A percentile compares a stretch with the other conserved stretches of the same genome.
These are phyloP conservation scores for Phytophthora cryptogea DNA, from an alignment of 352 stramenopile species.

Conservation along the genomic window DNA sequence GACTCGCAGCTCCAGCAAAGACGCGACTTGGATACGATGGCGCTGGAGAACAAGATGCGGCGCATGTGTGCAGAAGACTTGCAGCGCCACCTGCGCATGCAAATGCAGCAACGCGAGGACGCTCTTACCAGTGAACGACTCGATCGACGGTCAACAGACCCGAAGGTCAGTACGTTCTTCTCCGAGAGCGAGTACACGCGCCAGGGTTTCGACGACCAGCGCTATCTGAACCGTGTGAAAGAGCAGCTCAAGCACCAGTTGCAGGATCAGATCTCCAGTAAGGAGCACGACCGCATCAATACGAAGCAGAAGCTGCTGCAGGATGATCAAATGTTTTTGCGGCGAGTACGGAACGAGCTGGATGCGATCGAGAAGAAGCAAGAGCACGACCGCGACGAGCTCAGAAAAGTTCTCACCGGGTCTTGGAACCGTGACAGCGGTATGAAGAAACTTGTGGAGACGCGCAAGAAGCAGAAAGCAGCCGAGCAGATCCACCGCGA, in stretches of 20 bases:
- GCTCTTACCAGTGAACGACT: conserved; percentile 35
- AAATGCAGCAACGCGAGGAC: conserved; percentile 53
- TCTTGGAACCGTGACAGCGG: conserved; percentile 65
- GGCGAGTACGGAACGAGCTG: conserved; percentile 59
- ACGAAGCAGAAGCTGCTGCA: conserved; percentile 46
- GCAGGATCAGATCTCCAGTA: conserved; percentile 60
- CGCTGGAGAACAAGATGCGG: conserved; percentile 50
- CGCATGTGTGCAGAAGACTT: conserved; percentile 57
- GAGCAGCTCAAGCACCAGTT: conserved; percentile 62
- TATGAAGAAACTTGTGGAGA: conserved; percentile 68
- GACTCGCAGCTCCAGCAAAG: conserved; percentile 59
- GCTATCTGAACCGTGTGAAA: conserved; percentile 44
- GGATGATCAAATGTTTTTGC: conserved; percentile 64
- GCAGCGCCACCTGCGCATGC: conserved; percentile 53
- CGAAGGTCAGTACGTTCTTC: conserved; percentile 62
- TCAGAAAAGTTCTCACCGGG: conserved; percentile 59
- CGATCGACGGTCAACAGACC: conserved; percentile 40
- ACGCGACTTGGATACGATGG: conserved; percentile 58
- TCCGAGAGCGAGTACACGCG: conserved; percentile 54
- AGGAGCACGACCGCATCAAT: conserved; percentile 51
- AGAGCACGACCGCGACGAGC: conserved; percentile 52
- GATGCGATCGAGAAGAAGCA: conserved; percentile 66
- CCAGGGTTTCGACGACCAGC: conserved; percentile 56
- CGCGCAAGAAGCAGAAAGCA: conserved; percentile 63
- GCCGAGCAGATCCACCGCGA: conserved; percentile 47